Conservation (phyloP, 2,329 filamentous ascomycete species). For the Pseudogymnoascus sp. region DNA sequence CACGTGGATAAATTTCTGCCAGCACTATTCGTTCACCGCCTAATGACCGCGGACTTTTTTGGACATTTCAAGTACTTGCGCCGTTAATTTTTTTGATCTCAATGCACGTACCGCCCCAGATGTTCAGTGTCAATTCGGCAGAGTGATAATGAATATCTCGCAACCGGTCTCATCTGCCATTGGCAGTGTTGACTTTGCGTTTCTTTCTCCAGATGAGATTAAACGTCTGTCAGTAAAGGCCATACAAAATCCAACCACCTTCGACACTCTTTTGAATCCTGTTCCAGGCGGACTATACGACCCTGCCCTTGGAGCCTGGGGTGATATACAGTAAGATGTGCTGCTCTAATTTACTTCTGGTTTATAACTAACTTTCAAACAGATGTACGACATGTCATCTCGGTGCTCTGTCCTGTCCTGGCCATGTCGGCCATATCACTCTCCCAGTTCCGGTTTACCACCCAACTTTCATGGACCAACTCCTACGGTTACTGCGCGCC, state of each 20-base stretch:
- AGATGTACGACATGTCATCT: slow-evolving; percentile 92
- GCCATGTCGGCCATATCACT: slow-evolving; percentile 92
- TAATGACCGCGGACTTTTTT: slow-evolving; percentile 8
- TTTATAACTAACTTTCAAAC: slow-evolving; percentile 17
- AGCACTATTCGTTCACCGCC: slow-evolving; percentile 3
- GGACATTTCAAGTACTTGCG: slow-evolving; percentile 6
- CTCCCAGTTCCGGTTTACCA: slow-evolving; percentile 91
- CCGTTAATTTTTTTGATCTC: slow-evolving; percentile 7
- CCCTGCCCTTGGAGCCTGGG: slow-evolving; percentile 81
- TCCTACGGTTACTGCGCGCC: slow-evolving; percentile 74
- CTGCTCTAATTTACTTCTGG: not conserved
- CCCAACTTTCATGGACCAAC: slow-evolving; percentile 91
- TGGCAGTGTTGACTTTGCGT: slow-evolving; percentile 80
- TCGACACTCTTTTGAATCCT: slow-evolving; percentile 84
- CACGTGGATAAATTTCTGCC: slow-evolving; percentile 8
- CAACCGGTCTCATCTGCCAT: slow-evolving; percentile 80
- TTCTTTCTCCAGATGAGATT: slow-evolving; percentile 77
- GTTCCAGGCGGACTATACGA: slow-evolving; percentile 89
- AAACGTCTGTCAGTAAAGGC: slow-evolving; percentile 83
- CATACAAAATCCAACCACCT: slow-evolving; percentile 90
- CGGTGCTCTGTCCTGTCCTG: slow-evolving; percentile 73
- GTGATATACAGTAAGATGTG: slow-evolving; percentile 66
- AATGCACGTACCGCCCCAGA: slow-evolving; percentile 9
- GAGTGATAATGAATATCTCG: slow-evolving; percentile 57
- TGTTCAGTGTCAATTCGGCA: slow-evolving; percentile 2